Base-by-base conservation (phyloP, 2,329 filamentous ascomycete genomes). In the Talaromyces islandicus region DNA sequence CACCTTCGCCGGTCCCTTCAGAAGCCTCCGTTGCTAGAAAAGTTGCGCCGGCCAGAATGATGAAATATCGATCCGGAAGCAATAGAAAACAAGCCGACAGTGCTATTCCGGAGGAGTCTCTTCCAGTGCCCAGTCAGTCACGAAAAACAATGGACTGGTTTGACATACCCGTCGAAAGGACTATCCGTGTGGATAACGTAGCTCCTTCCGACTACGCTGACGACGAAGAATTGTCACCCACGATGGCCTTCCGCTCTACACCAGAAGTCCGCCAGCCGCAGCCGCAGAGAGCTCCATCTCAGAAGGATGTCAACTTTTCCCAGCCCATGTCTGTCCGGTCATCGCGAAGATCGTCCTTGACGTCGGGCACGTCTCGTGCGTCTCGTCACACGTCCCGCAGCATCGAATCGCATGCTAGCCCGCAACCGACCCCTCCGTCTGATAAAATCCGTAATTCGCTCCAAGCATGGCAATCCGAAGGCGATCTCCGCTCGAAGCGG, bases 1-100 rank as follows among this genome's bases (percentile, higher is more conserved):
- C 75, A 1, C 75, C 76, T 0, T 77, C 75, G 12, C 70, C 74
- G 2, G 68, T 75, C 32, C 75, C 73, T 6, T 73, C 74, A 6
- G 75, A 77, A 54, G 62, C 64, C 14, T 68, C 74, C 7, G 58
- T 64, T 7, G 63, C 61, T 10, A 69, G 66, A 35, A 68, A 35
- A 68, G 62, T 56, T 52, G 60, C 7, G 63, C 66, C 27, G 62
- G 71, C 66, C 61, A 69, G 66, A 61, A 67, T 69, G 19, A 69
- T 67, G 7, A 75, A 73, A 43, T 66, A 69, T 35, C 55, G 59
- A 38, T 61, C 62, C 24, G 61, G 58, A 30, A 52, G 57, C 29
- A 59, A 57, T 30, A 57, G 56, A 14, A 57, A 43, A 59, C 32
- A 61, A 3, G 29, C 51, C 25, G 56, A 61, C 14, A 35, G 35